Evolutionary conservation across 2,329 filamentous ascomycete genomes (phyloP), one percentile per base, ranked within the genome.

Genomic region (Ophiosphaerella herpotricha): DNA sequence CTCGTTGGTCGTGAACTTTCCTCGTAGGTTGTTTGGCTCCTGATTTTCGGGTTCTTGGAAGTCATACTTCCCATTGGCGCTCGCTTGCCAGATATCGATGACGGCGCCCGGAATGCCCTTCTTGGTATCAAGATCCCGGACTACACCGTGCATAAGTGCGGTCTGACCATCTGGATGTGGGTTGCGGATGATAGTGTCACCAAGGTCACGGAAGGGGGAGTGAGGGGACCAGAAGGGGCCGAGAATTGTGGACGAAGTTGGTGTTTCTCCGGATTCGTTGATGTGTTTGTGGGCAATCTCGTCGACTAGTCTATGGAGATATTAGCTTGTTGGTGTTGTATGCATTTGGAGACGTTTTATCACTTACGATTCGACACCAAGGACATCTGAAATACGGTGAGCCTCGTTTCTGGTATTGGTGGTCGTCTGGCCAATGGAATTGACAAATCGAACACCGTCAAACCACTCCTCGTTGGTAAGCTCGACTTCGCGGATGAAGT

Each of bases 71-170:
- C 87, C 87, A 76, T 90, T 90, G 72, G 85, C 79, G 58, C 83
- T 87, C 43, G 88, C 87, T 70, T 91, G 86, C 88, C 88, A 91
- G 77, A 90, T 87, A 69, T 91, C 88, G 64, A 91, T 84, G 57
- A 89, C 85, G 60, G 87, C 87, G 64, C 80, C 78, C 46, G 80
- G 80, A 63, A 91, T 85, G 54, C 84, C 84, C 75, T 82, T 81
- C 67, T 84, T 83, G 50, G 86, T 88, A 56, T 82, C 77, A 59
- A 86, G 77, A 66, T 89, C 85, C 41, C 74, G 80, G 66, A 91
- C 81, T 39, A 80, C 77, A 60, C 88, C 88, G 78, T 90, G 86
- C 84, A 91, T 88, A 60, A 81, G 79, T 44, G 82, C 82, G 44
- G 84, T 75, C 54, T 83, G 77, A 40, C 85, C 87, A 42, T 83